Base-by-base conservation (phyloP, 164 flowering plant species). In the Berberis thunbergii region DNA sequence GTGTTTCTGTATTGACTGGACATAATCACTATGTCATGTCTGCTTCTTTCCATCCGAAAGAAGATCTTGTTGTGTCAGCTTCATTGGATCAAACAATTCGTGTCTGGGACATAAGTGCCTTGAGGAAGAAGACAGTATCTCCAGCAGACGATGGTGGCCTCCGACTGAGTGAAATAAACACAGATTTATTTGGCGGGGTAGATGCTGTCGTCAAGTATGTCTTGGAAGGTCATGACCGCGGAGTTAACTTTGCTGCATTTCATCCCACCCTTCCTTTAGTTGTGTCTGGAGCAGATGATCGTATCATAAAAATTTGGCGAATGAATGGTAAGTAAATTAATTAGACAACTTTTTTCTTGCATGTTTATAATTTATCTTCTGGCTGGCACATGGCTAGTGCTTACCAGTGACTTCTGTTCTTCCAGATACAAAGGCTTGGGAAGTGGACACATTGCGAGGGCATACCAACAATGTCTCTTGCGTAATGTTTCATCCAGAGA, bases 341-440 rank as follows among this genome's bases (percentile, higher is more conserved):
- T 41, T 46, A 44, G 13, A 46, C 8, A 48, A 48, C 50, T 1
- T 6, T 2, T 11, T 6, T 48, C 40, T 44, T 41, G 53, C 4
- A 41, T 49, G 10, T 38, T 49, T 41, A 41, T 42, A 11, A n/a
- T 9, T 1, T 64, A 43, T 59, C 12, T 41, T 61, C 45, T 43
- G 58, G 1, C n/a, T n/a, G 1, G 11, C 54, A 52, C 11, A 11
- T 52, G 11, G 54, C 10, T 41, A 4, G 43, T 61, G 46, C 40
- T 41, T 41, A 12, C 44, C 8, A 12, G 4, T 60, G 9, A 12
- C 64, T 61, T 61, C 59, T 1, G 5, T 54, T 56, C 41, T 76
- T 76, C 64, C 88, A 92, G 98, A 92, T 64, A 87, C 96, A 48
- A 89, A 89, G 79, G 98, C 98, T 45, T 87, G 96, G 98, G 96